These are phyloP conservation scores for Sporothrix protearum DNA, from an alignment of 2,329 filamentous ascomycete genomes.

Conservation along the genomic window DNA sequence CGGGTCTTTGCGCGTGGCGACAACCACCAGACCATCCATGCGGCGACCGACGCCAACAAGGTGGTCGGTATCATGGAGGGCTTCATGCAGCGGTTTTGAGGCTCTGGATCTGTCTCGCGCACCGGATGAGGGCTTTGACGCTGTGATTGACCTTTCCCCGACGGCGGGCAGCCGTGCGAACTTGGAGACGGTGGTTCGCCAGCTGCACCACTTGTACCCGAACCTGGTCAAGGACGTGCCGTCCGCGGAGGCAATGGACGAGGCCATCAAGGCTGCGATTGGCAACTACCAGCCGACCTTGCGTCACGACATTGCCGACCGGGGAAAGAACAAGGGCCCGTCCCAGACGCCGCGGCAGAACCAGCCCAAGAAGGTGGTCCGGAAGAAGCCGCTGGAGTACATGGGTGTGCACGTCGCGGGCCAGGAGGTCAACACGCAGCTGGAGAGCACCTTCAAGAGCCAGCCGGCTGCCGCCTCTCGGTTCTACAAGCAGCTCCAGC, in stretches of 20 bases:
- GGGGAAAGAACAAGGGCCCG: slow-evolving; percentile 45
- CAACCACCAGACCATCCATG: slow-evolving; percentile 97
- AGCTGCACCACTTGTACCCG: slow-evolving; percentile 74
- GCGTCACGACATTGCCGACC: slow-evolving; percentile 68
- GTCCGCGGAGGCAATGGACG: slow-evolving; percentile 68
- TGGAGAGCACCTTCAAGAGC: slow-evolving; percentile 67
- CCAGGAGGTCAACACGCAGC: slow-evolving; percentile 47
- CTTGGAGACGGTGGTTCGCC: slow-evolving; percentile 70
- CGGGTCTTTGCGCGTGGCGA: slow-evolving; percentile 83
- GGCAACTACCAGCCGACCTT: slow-evolving; percentile 73
- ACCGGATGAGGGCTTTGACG: slow-evolving; percentile 82
- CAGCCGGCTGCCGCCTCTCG: slow-evolving; percentile 50
- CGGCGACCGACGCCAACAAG: slow-evolving; percentile 67
- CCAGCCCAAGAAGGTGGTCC: slow-evolving; percentile 38
- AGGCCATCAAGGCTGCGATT: slow-evolving; percentile 71
- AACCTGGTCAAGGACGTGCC: slow-evolving; percentile 70
- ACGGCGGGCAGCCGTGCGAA: slow-evolving; percentile 75
- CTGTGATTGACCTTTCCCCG: slow-evolving; percentile 80
- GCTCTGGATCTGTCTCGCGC: slow-evolving; percentile 59
- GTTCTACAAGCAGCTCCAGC: slow-evolving; percentile 73
- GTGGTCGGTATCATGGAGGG: slow-evolving; percentile 91
- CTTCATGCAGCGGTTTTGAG: slow-evolving; percentile 85
- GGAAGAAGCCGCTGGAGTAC: slow-evolving; percentile 54
- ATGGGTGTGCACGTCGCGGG: slow-evolving; percentile 50
- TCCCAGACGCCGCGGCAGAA: slow-evolving; percentile 34